Evolutionary conservation across 441 rosid species (phyloP), one percentile per base, ranked within the genome.

Genomic region (Macaranga tanarius): DNA sequence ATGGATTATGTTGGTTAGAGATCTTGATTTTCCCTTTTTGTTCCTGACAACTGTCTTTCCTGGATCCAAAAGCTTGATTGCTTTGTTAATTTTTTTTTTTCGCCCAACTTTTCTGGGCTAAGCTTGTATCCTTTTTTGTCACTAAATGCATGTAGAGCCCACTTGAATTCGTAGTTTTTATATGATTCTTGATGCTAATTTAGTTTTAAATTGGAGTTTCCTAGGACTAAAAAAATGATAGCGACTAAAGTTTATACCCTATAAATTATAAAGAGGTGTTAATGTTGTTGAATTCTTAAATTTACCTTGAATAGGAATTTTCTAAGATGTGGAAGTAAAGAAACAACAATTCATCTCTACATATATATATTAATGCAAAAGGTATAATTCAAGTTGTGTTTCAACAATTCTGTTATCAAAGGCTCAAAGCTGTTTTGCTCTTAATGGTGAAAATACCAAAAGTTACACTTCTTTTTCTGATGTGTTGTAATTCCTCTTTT

Each of bases 1-100:
- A 80, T 90, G 93, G 98, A 96, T 80, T 96, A 92, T 83, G 70
- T 86, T 71, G 99, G 99, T 96, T 57, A 81, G 90, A 79, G 66
- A 71, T 78, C 74, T 76, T 62, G 20, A 62, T 64, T 73, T 70
- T 68, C 63, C 77, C 47, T 10, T 75, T 79, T 65, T 62, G 20
- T 28, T 62, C 55, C 59, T 47, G 9, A 22, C 23, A 19, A 51
- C 65, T 64, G 34, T 62, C 20, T 58, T 73, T 38, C 70, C 55
- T n/a, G 38, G 54, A 64, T 51, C 64, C 50, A 76, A 75, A 76
- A 45, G 31, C 63, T 62, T 62, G 51, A 62, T 62, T 48, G 61
- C 74, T 8, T 64, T 48, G 8, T 59, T 47, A 42, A n/a, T 15
- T n/a, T 62, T 48, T n/a, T 62, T 48, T 34, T 34, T 67, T 77